Percentiles rank a stretch among this genome's conserved stretches.
Evolutionary conservation across 1,284 basidiomycete genomes (phyloP).

Genomic region (Ustilago shanxiensis): DNA sequence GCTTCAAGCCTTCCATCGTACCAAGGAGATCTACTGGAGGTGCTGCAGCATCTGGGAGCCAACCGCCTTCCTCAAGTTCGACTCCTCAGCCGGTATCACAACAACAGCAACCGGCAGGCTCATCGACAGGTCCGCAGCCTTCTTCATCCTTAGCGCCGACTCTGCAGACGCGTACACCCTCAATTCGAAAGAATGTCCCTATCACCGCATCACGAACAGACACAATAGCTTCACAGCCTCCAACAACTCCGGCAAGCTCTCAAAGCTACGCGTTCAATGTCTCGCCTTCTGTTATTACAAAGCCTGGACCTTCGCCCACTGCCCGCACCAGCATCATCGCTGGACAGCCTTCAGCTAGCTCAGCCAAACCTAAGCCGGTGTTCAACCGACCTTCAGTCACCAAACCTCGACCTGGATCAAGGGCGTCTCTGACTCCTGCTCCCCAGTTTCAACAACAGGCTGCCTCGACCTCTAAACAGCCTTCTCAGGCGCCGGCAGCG

Average conservation of each 20-base stretch:
- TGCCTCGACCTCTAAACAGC: background rate
- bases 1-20: conserved; percentile 55
- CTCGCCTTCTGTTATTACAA: conserved; percentile 32
- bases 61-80: conserved; percentile 7
- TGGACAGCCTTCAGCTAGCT: conserved; percentile 17
- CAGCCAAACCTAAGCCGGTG: conserved; percentile 20
- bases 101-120: conserved; percentile 13
- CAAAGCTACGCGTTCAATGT: conserved; percentile 51
- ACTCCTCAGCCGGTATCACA: conserved; percentile 11
- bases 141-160: conserved; percentile 27
- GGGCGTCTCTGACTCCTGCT: conserved; percentile 40
- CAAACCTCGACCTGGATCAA: conserved; percentile 44
- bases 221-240: background rate
- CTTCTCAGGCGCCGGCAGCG: background rate
- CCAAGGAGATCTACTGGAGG: conserved; percentile 34
- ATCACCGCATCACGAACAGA: background rate
- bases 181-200: conserved; percentile 25
- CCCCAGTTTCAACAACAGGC: conserved; percentile 15
- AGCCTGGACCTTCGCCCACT: conserved; percentile 13
- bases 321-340: conserved; percentile 15
- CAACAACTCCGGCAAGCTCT: conserved; percentile 8
- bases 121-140: conserved; percentile 17
- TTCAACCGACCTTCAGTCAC: conserved; percentile 41
- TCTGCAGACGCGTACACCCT: conserved; percentile 24
- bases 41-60: conserved; percentile 8